These are phyloP conservation scores for Scedosporium dehoogii DNA, from an alignment of 2,329 filamentous ascomycete species.

Conservation along the genomic window DNA sequence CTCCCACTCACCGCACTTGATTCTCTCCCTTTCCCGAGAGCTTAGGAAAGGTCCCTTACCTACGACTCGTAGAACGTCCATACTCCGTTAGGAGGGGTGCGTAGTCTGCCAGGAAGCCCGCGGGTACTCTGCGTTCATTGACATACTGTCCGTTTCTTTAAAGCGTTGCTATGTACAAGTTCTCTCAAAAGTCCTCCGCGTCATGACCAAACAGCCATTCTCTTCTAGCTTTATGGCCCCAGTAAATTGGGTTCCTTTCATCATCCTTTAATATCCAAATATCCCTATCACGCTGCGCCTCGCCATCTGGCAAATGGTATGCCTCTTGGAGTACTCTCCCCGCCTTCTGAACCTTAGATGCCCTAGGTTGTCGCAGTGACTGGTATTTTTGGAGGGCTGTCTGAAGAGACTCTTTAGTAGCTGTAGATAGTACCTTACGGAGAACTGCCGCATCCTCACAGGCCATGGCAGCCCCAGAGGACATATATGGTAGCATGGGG, in stretches of 20 bases:
- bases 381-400: neutral
- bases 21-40: too few species aligned
- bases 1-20: too few species aligned
- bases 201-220: slow-evolving; percentile 7
- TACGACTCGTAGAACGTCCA: neutral
- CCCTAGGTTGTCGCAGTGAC: neutral
- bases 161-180: too few species aligned
- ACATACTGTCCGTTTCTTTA: too few species aligned
- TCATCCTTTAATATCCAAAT: neutral
- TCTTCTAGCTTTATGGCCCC: neutral
- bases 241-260: slow-evolving; percentile 5
- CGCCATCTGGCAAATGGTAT: neutral
- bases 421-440: neutral
- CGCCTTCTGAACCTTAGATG: neutral
- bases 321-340: neutral
- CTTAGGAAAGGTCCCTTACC: too few species aligned
- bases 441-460: slow-evolving; percentile 31
- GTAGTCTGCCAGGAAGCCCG: too few species aligned
- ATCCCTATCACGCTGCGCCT: neutral
- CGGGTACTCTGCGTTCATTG: too few species aligned
- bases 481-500: slow-evolving; percentile 33
- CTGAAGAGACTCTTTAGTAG: neutral
- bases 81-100: slow-evolving; percentile 14
- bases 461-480: slow-evolving; percentile 32
- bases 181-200: neutral